Evolutionary conservation across 192 early-diverging fungal species (phyloP), one percentile per base, ranked within the genome.

Genomic region (Dimargaris xerosporica): DNA sequence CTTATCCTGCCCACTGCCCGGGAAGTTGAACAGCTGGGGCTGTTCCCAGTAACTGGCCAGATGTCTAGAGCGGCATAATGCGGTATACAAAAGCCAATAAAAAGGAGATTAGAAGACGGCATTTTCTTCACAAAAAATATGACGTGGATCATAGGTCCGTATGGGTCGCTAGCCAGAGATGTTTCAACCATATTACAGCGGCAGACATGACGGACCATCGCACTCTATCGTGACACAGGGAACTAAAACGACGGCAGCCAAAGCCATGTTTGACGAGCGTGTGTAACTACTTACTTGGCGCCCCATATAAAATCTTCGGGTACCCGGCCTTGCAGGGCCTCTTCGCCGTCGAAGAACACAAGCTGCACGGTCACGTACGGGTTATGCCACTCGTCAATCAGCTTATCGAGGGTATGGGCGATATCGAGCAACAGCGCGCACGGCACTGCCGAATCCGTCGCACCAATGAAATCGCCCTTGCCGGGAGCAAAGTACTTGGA

Each of bases 291-390:
- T 39, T 39, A 39, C 34, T 39, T 39, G 34, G 34, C 34, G 2
- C 58, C 58, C 58, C 58, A 60, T 26, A 60, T 60, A 43, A 60
- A 60, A 34, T 60, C 58, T 19, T 41, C 42, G 39, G 4, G 41
- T 9, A 13, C 39, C 6, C 11, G 34, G 2, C 77, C 64, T 21
- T 56, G 63, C 68, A 91, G 91, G 5, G 94, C 91, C 67, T 98
- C 94, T 62, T 98, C 94, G 34, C 94, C 94, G 69, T 98, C 94
- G 71, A 98, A 96, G 63, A 98, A 98, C 26, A 98, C 78, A n/a
- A 98, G 56, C 70, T 98, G 94, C 50, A 96, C 46, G 11, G 85
- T 88, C 0, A 78, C 71, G 39, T 82, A 77, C 42, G 64, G 26
- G 34, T 71, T 67, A 0, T 54, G 55, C 54, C 69, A 61, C 48